Evolutionary conservation across 805 yeast species (phyloP), one percentile per base, ranked within the genome.

Genomic region (Saccharomycopsis sp.): DNA sequence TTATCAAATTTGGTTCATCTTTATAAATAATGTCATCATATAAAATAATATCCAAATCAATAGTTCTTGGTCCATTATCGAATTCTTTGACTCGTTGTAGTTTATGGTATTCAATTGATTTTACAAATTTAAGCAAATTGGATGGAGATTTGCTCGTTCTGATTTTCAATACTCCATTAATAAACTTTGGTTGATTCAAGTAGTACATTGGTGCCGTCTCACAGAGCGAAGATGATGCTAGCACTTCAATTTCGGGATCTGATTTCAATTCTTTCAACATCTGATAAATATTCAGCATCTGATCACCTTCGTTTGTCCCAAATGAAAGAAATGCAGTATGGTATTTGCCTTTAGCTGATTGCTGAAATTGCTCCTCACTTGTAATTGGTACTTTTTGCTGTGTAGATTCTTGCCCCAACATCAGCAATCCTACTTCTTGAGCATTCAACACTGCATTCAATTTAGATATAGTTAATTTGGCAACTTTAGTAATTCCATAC

Each of bases 191-290:
- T 63, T 93, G 99, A 45, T 87, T 85, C 28, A 71, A 61, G 51
- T 72, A 77, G 61, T 88, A 93, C 97, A 93, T 90, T 32, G 99
- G 97, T 54, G 81, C 85, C 17, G 96, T 85, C 47, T 82, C 78
- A 60, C 86, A 93, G 44, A 90, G 63, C 0, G 94, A 77, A 0
- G 97, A 89, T 0, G 90, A 75, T 2, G 73, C 67, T 2, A 69
- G 47, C 0, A 93, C 73, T 9, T 61, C 53, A 16, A 85, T 67
- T 0, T 65, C 65, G 1, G 65, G 55, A 5, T 20, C 22, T 9
- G 16, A 17, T 11, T 21, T n/a, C 13, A 48, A 37, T 0, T 59
- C 57, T 7, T 66, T 56, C 3, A 60, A 39, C 26, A 61, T 57
- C 13, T 85, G 63, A 38, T 71, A 65, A 36, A 93, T 81, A 56